These are phyloP conservation scores for Aurantiochytrium sp. DNA, from an alignment of 108 stramenopile genomes.

Conservation along the genomic window DNA sequence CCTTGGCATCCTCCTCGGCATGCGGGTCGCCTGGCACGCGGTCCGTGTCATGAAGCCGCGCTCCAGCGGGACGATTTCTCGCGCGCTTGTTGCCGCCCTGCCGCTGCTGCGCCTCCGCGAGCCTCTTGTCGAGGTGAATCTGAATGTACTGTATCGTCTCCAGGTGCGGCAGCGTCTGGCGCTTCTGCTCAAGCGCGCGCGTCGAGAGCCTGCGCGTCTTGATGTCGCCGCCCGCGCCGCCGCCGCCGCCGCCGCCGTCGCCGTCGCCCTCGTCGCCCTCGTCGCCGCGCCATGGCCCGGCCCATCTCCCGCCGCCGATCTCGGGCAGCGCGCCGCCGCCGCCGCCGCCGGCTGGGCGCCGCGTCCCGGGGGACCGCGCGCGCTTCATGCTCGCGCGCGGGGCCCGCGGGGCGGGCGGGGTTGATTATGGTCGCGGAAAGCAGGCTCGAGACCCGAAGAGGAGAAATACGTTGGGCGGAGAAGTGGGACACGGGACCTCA, in stretches of 20 bases:
- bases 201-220: background rate
- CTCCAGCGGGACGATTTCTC: too few relatives aligned
- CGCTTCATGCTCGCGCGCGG: background rate
- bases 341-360: too few relatives aligned
- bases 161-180: background rate
- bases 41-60: too few relatives aligned
- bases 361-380: background rate
- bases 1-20: background rate
- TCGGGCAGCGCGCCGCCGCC: background rate
- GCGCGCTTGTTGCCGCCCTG: too few relatives aligned
- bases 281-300: background rate
- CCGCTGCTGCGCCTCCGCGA: background rate
- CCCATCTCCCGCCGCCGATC: background rate
- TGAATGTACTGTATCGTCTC: conserved; percentile 16
- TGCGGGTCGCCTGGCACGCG: too few relatives aligned
- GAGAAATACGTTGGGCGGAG: too few relatives aligned
- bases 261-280: background rate
- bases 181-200: background rate
- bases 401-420: background rate
- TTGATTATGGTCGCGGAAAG: background rate
- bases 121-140: background rate
- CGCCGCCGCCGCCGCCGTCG: background rate
- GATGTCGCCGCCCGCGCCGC: background rate
- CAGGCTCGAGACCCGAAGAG: background rate
- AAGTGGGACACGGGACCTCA: too few relatives aligned